Evolutionary conservation across 2,329 filamentous ascomycete genomes (phyloP), one percentile per base, ranked within the genome.

Genomic region (Diaporthe amygdali): DNA sequence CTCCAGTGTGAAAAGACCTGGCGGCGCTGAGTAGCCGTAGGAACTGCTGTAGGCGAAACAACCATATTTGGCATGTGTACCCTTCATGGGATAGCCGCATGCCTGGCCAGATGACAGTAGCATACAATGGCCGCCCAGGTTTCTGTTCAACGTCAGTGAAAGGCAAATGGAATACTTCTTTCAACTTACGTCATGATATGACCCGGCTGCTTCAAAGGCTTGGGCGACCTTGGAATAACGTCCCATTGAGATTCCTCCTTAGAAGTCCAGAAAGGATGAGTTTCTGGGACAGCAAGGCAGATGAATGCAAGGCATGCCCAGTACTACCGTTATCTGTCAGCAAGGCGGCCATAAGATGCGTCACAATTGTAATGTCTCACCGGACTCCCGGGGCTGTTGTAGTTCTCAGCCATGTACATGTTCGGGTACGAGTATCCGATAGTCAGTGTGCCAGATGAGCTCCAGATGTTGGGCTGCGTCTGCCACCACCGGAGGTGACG

Each of bases 81-180:
- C 93, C 80, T 93, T 93, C 85, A 95, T 91, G 0, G 93, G 91
- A 78, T 95, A 95, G 79, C 93, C 91, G 80, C 93, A 95, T n/a
- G 91, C 91, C 79, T 96, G 93, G 1, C 93, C 93, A 0, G 91
- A 93, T 5, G 90, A 92, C 9, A 95, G 86, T 30, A 95, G 85
- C 85, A 95, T 93, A 55, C 90, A 91, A 79, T 95, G 93, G 0
- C 91, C 91, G n/a, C 91, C 92, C 22, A 90, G 87, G 74, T 90
- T 89, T 75, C 91, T 88, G 47, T 52, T 14, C 6, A 27, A 22
- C 25, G 37, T 73, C 30, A 73, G 63, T n/a, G 22, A 22, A 3
- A 25, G 12, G 10, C 8, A 5, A 22, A 6, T 6, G 4, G 68
- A 41, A 63, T 46, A 2, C 12, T 5, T 32, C 12, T 6, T 15